Evolutionary conservation across 352 stramenopile species (phyloP), one percentile per base, ranked within the genome.

Genomic region (Plasmopara muralis): DNA sequence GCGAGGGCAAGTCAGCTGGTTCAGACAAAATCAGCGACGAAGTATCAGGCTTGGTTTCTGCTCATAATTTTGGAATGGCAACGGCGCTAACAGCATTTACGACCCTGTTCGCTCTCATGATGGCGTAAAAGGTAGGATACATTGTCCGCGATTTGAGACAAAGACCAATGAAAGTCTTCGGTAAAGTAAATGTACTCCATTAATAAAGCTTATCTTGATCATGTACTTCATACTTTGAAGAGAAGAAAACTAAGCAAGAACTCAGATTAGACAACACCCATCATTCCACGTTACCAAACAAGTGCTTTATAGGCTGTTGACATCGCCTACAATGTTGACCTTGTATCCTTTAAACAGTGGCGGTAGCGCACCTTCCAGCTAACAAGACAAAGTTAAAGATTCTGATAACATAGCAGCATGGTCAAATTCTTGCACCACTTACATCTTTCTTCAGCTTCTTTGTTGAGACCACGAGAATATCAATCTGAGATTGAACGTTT

Each of bases 311-410:
- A 89, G 47, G 43, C 59, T 87, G 71, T 88, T 90, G 38, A 91
- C 65, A 20, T 88, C 81, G 20, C 81, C 81, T n/a, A 89, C 65
- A 51, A 92, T 85, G 61, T 87, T 87, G 25, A 92, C 75, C 43
- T 77, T 80, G 66, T 85, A 80, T 6, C 81, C 81, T 59, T 86
- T 87, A 52, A 89, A 92, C 15, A 92, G 50, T 15, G 66, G 34
- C 3, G 78, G 77, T 44, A 92, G 44, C 9, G 66, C 66, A 33
- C 43, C 57, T 62, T 92, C 78, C 43, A 92, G 43, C 75, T 89
- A 44, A 35, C 31, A 35, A 35, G 10, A 25, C 20, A 25, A n/a
- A 25, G 20, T 25, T 25, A 25, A 25, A 25, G 20, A 3, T 25
- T 25, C 43, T 39, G 13, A 29, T 38, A 35, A 33, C 2, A 48